These are phyloP conservation scores for Debaryomyces hansenii DNA, from an alignment of 805 yeast genomes.

Conservation along the genomic window DNA sequence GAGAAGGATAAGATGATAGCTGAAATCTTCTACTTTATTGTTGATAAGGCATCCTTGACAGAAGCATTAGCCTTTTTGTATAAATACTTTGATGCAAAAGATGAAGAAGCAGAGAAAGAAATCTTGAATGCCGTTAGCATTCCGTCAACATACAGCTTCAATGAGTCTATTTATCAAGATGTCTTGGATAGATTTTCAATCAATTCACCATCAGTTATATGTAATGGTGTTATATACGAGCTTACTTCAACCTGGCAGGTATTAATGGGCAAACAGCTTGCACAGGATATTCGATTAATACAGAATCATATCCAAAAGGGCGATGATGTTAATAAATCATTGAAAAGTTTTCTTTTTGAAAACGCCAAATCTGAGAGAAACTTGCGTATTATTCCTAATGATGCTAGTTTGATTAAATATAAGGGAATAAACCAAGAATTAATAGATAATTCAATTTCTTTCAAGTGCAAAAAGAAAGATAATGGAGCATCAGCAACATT, in stretches of 20 bases:
- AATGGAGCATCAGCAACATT: slow-evolving; percentile 28
- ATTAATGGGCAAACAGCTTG: slow-evolving; percentile 50
- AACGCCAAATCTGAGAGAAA: slow-evolving; percentile 48
- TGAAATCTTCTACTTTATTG: slow-evolving; percentile 32
- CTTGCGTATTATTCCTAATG: slow-evolving; percentile 33
- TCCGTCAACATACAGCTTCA: slow-evolving; percentile 15
- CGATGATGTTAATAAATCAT: slow-evolving; percentile 19
- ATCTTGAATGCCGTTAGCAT: slow-evolving; percentile 18
- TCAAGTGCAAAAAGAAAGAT: slow-evolving; percentile 15
- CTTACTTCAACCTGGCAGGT: slow-evolving; percentile 57
- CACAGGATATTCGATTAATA: slow-evolving; percentile 49
- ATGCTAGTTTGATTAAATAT: slow-evolving; percentile 31
- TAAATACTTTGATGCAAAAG: slow-evolving; percentile 29
- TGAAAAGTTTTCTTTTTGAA: slow-evolving; percentile 44
- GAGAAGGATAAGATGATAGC: slow-evolving; percentile 30
- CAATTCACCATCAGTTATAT: slow-evolving; percentile 52
- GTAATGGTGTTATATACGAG: slow-evolving; percentile 69
- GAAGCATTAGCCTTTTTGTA: slow-evolving; percentile 43
- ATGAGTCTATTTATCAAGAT: slow-evolving; percentile 16
- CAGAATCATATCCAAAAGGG: slow-evolving; percentile 24
- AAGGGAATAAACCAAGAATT: slow-evolving; percentile 28
- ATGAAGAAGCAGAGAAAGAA: slow-evolving; percentile 22
- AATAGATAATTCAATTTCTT: slow-evolving; percentile 20
- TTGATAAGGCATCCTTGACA: slow-evolving; percentile 24
- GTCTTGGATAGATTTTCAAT: slow-evolving; percentile 36